phyloP scores from a whole-genome alignment of 73 alveolate species.

The Symbiodinium natans region DNA sequence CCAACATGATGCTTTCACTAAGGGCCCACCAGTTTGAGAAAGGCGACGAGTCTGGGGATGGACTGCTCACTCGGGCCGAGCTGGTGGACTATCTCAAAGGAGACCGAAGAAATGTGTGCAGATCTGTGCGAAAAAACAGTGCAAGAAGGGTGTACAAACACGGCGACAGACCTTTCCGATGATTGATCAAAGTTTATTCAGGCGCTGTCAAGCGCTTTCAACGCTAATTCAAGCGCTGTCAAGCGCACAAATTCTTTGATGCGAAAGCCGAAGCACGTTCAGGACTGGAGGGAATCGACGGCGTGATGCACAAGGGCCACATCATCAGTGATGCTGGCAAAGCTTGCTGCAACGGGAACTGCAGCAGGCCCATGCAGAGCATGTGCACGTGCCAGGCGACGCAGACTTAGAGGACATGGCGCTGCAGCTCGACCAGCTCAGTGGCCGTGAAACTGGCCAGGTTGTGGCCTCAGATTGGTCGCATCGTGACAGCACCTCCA shows the following conservation, averaged over 20 bases:
- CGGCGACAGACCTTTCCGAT: too few species aligned
- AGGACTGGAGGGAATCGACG: slow-evolving; percentile 90
- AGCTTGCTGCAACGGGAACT: not conserved
- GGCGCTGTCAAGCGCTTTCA: too few species aligned
- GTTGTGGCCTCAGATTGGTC: not conserved
- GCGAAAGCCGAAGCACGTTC: not conserved
- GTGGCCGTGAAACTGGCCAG: slow-evolving; percentile 90
- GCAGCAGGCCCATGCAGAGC: not conserved
- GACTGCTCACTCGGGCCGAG: slow-evolving; percentile 61
- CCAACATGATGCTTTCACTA: not conserved
- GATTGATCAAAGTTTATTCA: too few species aligned
- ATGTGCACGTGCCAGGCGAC: not conserved
- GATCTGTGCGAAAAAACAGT: too few species aligned
- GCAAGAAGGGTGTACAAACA: too few species aligned
- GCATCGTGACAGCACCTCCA: not conserved
- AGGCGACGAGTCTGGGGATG: slow-evolving; percentile 78
- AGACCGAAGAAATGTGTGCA: not conserved
- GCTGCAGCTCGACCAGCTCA: slow-evolving; percentile 82
- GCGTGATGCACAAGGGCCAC: slow-evolving; percentile 86
- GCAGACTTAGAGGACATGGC: slow-evolving; percentile 63
- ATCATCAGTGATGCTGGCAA: slow-evolving; percentile 25
- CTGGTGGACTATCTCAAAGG: slow-evolving; percentile 79
- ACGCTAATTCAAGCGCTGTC: too few species aligned
- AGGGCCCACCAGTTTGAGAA: slow-evolving; percentile 92
- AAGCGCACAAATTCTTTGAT: too few species aligned